Percentiles rank a stretch among this genome's conserved stretches.
Conservation (phyloP, 2,329 filamentous ascomycete species). For the Triangularia verruculosa region DNA sequence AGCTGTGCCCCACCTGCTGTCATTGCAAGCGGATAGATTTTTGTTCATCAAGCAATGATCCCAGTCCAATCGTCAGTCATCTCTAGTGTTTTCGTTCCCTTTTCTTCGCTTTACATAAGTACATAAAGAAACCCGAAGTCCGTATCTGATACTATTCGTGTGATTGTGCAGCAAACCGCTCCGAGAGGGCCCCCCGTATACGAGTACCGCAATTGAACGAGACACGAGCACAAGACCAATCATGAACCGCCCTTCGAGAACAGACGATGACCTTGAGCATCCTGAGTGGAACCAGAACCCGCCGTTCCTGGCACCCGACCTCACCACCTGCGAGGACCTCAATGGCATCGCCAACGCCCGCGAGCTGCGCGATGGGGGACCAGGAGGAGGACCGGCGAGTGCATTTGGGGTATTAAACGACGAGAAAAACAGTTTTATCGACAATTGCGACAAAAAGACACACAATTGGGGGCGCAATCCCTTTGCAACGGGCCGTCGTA, state of each 20-base stretch:
- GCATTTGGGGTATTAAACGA: constrained; percentile 14
- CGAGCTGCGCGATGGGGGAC: constrained; percentile 19
- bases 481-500: constrained; percentile 19
- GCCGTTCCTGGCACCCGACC: constrained; percentile 44
- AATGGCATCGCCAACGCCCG: constrained; percentile 54
- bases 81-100: not conserved
- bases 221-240: not conserved
- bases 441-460: not conserved
- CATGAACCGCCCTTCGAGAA: constrained; percentile 56
- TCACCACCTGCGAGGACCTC: constrained; percentile 54
- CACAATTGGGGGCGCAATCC: not conserved
- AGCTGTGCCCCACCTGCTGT: constrained; percentile 2
- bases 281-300: constrained; percentile 55
- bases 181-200: not conserved
- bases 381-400: not conserved
- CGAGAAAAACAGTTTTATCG: constrained; percentile 17
- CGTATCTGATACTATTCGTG: not conserved
- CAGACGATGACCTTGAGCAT: constrained; percentile 45
- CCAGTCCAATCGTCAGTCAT: not conserved
- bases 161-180: not conserved
- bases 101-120: not conserved
- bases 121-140: not conserved
- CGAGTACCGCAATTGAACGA: not conserved
- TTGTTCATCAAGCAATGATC: constrained; percentile 1
- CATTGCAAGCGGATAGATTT: constrained; percentile 8